Conservation (phyloP, 805 yeast species). For the Saturnispora saitoi region DNA sequence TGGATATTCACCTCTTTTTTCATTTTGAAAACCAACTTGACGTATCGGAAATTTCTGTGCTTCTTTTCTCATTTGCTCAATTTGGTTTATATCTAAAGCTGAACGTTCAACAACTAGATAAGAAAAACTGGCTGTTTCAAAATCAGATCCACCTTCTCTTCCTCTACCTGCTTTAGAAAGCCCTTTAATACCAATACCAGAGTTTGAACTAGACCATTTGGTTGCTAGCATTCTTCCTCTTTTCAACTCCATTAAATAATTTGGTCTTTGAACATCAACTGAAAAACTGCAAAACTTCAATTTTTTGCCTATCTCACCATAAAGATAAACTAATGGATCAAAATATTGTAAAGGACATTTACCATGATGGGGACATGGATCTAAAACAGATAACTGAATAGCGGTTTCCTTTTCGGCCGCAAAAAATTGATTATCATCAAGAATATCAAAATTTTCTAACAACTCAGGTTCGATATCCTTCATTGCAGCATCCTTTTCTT, state of each 20-base stretch:
- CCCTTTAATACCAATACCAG: conserved; percentile 45
- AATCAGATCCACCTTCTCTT: conserved; percentile 59
- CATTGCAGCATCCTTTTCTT: conserved; percentile 16
- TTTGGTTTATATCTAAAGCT: conserved; percentile 27
- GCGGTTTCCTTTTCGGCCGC: conserved; percentile 10
- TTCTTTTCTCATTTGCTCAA: conserved; percentile 15
- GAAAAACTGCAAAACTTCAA: conserved; percentile 70
- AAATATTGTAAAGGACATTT: conserved; percentile 79
- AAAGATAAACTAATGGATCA: conserved; percentile 56
- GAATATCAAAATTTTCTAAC: conserved; percentile 20
- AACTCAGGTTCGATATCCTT: conserved; percentile 21
- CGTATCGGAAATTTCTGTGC: conserved; percentile 14
- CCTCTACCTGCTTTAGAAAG: conserved; percentile 61
- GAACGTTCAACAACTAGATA: conserved; percentile 67
- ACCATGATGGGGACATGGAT: conserved; percentile 88
- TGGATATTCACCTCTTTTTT: conserved; percentile 46
- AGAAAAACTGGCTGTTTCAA: conserved; percentile 64
- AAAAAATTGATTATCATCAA: conserved; percentile 11
- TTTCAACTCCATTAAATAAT: conserved; percentile 72
- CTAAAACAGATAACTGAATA: conserved; percentile 57
- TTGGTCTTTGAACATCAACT: conserved; percentile 68
- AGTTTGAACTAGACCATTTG: conserved; percentile 54
- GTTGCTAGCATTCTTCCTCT: conserved; percentile 69
- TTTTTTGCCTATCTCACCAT: conserved; percentile 44
- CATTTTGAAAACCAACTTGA: conserved; percentile 23